Conservation (phyloP, 257 asterid genomes). For the Petrea volubilis region DNA sequence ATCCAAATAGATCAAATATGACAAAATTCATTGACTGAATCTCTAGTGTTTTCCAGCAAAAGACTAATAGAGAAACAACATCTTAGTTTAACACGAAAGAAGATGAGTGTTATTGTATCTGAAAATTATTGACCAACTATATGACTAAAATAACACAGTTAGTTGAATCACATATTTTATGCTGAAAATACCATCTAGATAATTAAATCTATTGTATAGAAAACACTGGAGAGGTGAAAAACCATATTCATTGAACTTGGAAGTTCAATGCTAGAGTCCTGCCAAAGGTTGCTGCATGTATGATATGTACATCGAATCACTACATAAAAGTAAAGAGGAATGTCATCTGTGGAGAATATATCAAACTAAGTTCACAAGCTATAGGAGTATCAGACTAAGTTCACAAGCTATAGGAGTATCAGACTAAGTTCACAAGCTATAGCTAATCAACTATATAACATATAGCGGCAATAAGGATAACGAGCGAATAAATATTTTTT, state of each 20-base stretch:
- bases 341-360: background rate
- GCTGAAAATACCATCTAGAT: background rate
- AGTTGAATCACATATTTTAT: background rate
- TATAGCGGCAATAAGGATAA: too few relatives aligned
- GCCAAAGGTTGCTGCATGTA: background rate
- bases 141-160: background rate
- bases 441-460: background rate
- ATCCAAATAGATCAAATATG: background rate
- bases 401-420: background rate
- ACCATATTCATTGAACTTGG: background rate
- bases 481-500: too few relatives aligned
- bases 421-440: background rate
- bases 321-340: background rate
- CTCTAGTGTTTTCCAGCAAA: background rate
- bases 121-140: background rate
- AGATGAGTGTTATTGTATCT: background rate
- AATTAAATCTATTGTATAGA: background rate
- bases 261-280: background rate
- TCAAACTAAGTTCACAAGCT: constrained; percentile 4
- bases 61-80: background rate
- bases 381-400: background rate
- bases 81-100: background rate
- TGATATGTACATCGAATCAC: background rate
- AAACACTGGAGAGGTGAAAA: background rate
- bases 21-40: background rate